phyloP scores from a whole-genome alignment of 179 eudicot species.

The Vitellaria paradoxa region DNA sequence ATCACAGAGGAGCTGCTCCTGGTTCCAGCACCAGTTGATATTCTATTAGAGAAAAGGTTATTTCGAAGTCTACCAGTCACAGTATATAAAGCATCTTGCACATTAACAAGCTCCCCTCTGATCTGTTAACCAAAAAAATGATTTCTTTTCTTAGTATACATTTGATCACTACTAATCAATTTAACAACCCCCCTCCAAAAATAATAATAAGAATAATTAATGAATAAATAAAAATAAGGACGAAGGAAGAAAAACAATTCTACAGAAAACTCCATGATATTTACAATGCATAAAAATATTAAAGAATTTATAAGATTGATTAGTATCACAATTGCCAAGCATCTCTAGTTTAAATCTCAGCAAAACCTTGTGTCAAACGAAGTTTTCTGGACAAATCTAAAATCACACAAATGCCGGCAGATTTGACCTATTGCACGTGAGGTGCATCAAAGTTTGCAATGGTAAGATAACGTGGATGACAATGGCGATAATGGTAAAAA shows the following conservation, averaged over 20 bases:
- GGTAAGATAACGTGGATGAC: not conserved
- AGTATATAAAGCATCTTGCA: conserved; percentile 62
- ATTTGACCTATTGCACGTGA: not conserved
- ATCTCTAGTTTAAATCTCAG: not conserved
- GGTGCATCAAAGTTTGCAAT: not conserved
- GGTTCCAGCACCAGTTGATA: conserved; percentile 32
- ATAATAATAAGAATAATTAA: too few species aligned
- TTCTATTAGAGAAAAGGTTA: conserved; percentile 34
- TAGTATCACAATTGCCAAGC: not conserved
- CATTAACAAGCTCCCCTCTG: conserved; percentile 60
- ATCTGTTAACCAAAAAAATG: conserved; percentile 38
- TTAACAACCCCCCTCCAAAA: too few species aligned
- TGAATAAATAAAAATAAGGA: not conserved
- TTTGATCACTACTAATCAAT: not conserved
- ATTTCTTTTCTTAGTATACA: not conserved
- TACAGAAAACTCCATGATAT: not conserved
- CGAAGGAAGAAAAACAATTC: not conserved
- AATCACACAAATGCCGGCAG: not conserved
- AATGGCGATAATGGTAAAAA: not conserved
- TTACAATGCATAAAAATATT: not conserved
- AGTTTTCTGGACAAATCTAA: not conserved
- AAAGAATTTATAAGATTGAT: not conserved
- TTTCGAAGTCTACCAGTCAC: conserved; percentile 70
- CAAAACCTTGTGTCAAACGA: not conserved
- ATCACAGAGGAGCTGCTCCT: conserved; percentile 28